phyloP scores from a whole-genome alignment of 139 green algal species.

The Chlorokybus atmophyticus region DNA sequence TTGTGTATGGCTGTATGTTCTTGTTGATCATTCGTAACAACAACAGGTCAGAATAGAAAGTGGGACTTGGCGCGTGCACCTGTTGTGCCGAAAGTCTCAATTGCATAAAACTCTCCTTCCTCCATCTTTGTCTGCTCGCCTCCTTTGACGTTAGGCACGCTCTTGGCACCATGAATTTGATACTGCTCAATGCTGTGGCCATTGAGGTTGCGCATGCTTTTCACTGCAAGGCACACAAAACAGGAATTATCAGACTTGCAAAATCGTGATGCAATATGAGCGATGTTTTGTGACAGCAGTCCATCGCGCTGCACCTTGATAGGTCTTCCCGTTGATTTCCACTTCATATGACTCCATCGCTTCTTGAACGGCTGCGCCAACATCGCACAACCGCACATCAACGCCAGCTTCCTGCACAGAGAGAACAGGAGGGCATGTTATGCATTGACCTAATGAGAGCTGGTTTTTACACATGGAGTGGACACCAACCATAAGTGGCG shows the following conservation, averaged over 20 bases:
- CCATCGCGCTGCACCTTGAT: conserved; percentile 43
- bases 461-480: too few species aligned
- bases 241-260: too few species aligned
- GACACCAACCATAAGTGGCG: too few species aligned
- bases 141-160: conserved; percentile 56
- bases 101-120: conserved; percentile 98
- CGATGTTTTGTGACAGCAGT: too few species aligned
- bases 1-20: too few species aligned
- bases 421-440: too few species aligned
- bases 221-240: conserved; percentile 31
- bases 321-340: conserved; percentile 86
- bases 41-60: too few species aligned
- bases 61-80: too few species aligned
- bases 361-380: conserved; percentile 82
- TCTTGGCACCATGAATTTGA: conserved; percentile 87
- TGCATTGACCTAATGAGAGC: too few species aligned
- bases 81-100: conserved; percentile 98
- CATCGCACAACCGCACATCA: conserved; percentile 89
- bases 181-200: conserved; percentile 93
- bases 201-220: conserved; percentile 87
- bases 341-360: conserved; percentile 79
- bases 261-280: too few species aligned
- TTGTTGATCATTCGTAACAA: too few species aligned
- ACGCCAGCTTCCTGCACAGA: conserved; percentile 70
- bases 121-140: conserved; percentile 70